Evolutionary conservation across 148 eudicot genomes (phyloP), one percentile per base, ranked within the genome.

Genomic region (Fagopyrum tataricum): DNA sequence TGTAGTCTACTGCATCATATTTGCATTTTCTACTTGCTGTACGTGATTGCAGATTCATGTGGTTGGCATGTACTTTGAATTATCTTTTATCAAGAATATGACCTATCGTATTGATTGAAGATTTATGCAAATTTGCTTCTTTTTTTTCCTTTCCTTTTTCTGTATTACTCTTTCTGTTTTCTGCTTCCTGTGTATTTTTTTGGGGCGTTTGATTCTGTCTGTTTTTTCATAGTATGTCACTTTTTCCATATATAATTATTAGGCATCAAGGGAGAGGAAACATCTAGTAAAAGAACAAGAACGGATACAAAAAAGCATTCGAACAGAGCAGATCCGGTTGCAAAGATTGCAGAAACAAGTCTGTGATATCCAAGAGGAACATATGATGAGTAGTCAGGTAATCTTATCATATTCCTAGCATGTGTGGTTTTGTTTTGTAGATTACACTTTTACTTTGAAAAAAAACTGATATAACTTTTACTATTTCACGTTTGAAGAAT

Each of bases 321-420:
- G 82, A 76, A 85, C 83, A 76, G 75, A 85, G 84, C 62, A 46
- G 81, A 81, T 81, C 58, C 79, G 76, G 68, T 73, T 82, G 69
- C 74, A 84, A 76, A 75, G 58, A 46, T 80, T 88, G 55, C 87
- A 88, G 79, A 85, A 82, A 72, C 89, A 91, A 75, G 83, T 87
- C 76, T 83, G 73, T 26, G 84, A 85, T 71, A 79, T 86, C 67
- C 82, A 87, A 75, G 96, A 88, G 80, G 91, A 86, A 79, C 82
- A 85, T 78, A 18, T 82, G 40, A 87, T 79, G 76, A 80, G 79
- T 75, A 90, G 92, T 66, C 99, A 95, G 97, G 99, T 94, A 41
- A 71, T 75, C n/a, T 53, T 64, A 64, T 37, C 69, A 31, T 37
- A 46, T 46, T 31, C 69, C 69, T 31, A 13, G 69, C 42, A 14